phyloP scores from a whole-genome alignment of 805 yeast species.

The Saccharomyces cerevisiae region DNA sequence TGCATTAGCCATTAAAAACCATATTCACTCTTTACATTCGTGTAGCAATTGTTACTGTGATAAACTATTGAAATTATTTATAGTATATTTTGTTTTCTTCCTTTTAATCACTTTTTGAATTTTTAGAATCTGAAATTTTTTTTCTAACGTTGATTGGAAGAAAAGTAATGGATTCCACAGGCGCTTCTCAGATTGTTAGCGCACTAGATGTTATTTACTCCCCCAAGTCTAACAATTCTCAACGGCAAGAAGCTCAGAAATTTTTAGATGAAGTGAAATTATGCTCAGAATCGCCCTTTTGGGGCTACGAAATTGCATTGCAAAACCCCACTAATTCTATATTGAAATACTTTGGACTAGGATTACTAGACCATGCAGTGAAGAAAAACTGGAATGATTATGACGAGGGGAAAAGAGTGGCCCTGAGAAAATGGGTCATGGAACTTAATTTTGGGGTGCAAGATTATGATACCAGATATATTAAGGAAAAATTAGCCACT shows the following conservation, averaged over 20 bases:
- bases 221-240: slow-evolving; percentile 51
- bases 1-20: background rate
- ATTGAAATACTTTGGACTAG: slow-evolving; percentile 85
- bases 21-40: background rate
- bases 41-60: background rate
- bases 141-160: background rate
- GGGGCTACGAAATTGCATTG: slow-evolving; percentile 83
- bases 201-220: slow-evolving; percentile 73
- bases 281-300: slow-evolving; percentile 76
- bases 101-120: background rate
- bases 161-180: slow-evolving; percentile 51
- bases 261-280: slow-evolving; percentile 70
- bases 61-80: background rate
- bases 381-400: slow-evolving; percentile 45
- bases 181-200: slow-evolving; percentile 62
- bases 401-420: slow-evolving; percentile 48
- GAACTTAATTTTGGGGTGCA: slow-evolving; percentile 59
- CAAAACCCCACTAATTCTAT: slow-evolving; percentile 53
- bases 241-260: slow-evolving; percentile 48
- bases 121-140: background rate
- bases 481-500: slow-evolving; percentile 82
- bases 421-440: slow-evolving; percentile 77
- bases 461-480: slow-evolving; percentile 73
- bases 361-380: slow-evolving; percentile 68
- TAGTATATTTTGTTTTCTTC: background rate